Evolutionary conservation across 768 basidiomycete genomes (phyloP).

Genomic region (Tephrocybe sp.): DNA sequence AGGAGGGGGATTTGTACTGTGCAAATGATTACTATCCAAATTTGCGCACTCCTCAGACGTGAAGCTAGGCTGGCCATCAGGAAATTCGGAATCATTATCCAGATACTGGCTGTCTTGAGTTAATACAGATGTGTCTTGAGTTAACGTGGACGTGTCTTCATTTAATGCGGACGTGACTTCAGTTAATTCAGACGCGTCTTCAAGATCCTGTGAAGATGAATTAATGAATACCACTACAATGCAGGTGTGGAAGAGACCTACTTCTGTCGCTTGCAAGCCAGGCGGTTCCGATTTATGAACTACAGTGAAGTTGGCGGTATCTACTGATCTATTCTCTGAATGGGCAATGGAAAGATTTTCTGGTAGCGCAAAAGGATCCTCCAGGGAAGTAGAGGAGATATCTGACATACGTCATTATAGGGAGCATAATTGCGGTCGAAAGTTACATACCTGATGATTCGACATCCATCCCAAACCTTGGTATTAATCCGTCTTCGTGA

Average conservation of each 20-base stretch:
- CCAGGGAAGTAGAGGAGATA: not conserved
- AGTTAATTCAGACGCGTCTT: not conserved
- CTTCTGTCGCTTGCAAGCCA: not conserved
- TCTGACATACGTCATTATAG: conserved; percentile 2
- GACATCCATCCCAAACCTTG: conserved; percentile 28
- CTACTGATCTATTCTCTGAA: not conserved
- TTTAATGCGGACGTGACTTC: too few relatives aligned
- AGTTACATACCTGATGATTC: conserved; percentile 16
- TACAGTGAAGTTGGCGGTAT: not conserved
- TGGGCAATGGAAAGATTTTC: not conserved
- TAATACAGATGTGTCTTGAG: too few relatives aligned
- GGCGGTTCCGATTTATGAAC: not conserved
- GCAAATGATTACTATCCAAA: not conserved
- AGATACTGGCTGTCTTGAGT: not conserved
- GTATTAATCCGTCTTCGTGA: conserved; percentile 29
- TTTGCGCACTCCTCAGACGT: not conserved
- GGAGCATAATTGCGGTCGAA: too few relatives aligned
- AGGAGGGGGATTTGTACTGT: not conserved
- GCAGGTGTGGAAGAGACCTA: not conserved
- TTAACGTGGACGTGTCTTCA: too few relatives aligned
- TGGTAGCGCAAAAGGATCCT: conserved; percentile 6
- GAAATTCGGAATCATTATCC: not conserved
- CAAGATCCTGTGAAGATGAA: not conserved
- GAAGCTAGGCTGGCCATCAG: not conserved
- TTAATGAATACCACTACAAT: not conserved